phyloP scores from a whole-genome alignment of 179 eudicot genomes.

The Heliamphora ciliata region DNA sequence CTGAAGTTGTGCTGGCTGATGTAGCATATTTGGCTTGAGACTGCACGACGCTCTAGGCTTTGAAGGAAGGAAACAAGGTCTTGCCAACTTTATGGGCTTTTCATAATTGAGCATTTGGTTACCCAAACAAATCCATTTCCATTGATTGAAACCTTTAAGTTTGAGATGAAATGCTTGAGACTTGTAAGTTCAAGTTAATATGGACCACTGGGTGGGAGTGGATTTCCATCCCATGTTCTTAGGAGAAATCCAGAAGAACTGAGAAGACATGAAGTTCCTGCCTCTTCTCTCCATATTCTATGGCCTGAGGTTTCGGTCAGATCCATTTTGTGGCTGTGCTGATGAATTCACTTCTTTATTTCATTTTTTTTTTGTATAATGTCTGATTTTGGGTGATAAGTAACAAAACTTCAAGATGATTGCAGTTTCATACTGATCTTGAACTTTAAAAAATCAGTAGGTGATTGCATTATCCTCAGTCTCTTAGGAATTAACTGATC shows the following conservation, averaged over 20 bases:
- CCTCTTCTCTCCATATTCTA: not conserved
- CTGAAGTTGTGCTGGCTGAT: too few species aligned
- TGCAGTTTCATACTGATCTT: not conserved
- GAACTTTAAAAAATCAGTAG: not conserved
- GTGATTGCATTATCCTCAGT: not conserved
- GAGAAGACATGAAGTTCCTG: slow-evolving; percentile 6
- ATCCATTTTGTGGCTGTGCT: not conserved
- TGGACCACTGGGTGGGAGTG: not conserved
- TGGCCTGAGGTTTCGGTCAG: not conserved
- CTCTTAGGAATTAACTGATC: not conserved
- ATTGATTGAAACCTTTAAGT: not conserved
- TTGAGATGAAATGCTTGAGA: not conserved
- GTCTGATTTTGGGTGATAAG: not conserved
- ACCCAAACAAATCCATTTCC: not conserved
- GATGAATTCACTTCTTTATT: not conserved
- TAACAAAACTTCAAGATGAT: not conserved
- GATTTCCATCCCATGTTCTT: not conserved
- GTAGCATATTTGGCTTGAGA: too few species aligned
- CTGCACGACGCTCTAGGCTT: too few species aligned
- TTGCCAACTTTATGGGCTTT: too few species aligned
- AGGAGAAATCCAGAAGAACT: not conserved
- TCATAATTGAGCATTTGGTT: slow-evolving; percentile 3
- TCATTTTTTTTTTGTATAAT: not conserved
- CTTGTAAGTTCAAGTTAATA: not conserved
- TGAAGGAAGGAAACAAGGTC: too few species aligned